Evolutionary conservation across 352 stramenopile genomes (phyloP).

Genomic region (Phytophthora megakarya): DNA sequence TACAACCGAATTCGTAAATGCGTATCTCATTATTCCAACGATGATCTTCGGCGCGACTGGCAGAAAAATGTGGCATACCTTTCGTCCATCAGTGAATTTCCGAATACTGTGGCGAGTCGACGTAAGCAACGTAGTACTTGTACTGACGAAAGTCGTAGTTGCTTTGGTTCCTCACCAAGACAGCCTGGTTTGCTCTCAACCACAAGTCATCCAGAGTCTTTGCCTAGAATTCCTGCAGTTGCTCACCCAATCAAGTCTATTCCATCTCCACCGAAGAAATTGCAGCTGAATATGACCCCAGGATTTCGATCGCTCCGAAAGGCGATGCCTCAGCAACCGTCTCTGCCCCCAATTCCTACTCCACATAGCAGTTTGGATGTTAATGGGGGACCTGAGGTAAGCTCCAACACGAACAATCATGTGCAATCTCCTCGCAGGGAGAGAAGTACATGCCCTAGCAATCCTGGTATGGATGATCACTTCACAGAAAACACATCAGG

Average conservation of each 20-base stretch:
- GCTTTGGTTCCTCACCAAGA: constrained; percentile 25
- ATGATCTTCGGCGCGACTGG: constrained; percentile 63
- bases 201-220: constrained; percentile 12
- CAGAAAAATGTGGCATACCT: constrained; percentile 75
- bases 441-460: constrained; percentile 12
- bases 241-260: constrained; percentile 64
- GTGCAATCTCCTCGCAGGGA: constrained; percentile 1
- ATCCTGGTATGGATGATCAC: background rate
- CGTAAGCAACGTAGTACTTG: constrained; percentile 15
- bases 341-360: constrained; percentile 58
- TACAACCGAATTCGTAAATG: constrained; percentile 70
- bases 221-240: constrained; percentile 36
- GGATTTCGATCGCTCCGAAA: constrained; percentile 73
- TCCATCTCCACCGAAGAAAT: constrained; percentile 55
- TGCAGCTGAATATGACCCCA: constrained; percentile 61
- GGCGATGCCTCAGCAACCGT: constrained; percentile 64
- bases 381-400: background rate
- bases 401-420: constrained; percentile 4
- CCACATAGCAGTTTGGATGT: constrained; percentile 22
- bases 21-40: constrained; percentile 63
- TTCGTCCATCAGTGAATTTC: constrained; percentile 73
- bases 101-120: constrained; percentile 27
- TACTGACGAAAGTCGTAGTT: constrained; percentile 15
- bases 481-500: constrained; percentile 8
- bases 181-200: constrained; percentile 22